Percentiles rank a stretch among this genome's conserved stretches.
phyloP scores from a whole-genome alignment of 495 filamentous ascomycete species.

The Annulohypoxylon maeteangense region DNA sequence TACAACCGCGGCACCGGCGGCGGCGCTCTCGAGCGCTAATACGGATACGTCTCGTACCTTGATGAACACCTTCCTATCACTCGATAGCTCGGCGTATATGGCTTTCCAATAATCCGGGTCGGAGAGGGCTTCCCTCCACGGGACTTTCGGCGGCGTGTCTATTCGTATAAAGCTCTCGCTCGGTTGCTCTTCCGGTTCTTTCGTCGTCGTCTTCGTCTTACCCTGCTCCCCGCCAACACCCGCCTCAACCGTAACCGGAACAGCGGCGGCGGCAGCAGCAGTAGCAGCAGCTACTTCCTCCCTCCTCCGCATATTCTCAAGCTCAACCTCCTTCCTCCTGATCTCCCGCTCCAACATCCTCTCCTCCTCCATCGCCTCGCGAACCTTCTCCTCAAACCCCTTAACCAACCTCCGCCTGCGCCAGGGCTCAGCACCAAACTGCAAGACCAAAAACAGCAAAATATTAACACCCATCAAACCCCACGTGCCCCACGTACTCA shows the following conservation, averaged over 20 bases:
- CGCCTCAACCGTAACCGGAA: conserved; percentile 28
- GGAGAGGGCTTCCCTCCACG: conserved; percentile 62
- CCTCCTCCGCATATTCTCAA: conserved; percentile 27
- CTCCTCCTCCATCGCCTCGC: conserved; percentile 76
- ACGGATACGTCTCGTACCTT: conserved; percentile 80
- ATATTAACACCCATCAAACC: conserved; percentile 97
- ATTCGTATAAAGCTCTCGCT: not conserved
- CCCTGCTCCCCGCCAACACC: conserved; percentile 4
- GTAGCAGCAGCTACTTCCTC: conserved; percentile 12
- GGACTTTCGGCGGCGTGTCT: conserved; percentile 44
- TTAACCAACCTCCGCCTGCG: conserved; percentile 79
- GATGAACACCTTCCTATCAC: conserved; percentile 72
- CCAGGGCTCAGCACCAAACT: conserved; percentile 96
- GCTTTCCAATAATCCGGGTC: conserved; percentile 55
- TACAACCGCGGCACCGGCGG: conserved; percentile 73
- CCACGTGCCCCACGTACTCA: conserved; percentile 98
- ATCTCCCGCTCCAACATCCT: conserved; percentile 45
- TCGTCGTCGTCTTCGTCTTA: not conserved
- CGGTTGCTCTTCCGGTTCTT: not conserved
- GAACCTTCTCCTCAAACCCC: conserved; percentile 73
- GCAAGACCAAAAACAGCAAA: conserved; percentile 84
- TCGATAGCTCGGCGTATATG: conserved; percentile 67
- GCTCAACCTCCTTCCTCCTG: conserved; percentile 33
- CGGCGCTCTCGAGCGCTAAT: conserved; percentile 75
- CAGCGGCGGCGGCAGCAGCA: conserved; percentile 6